Evolutionary conservation across 148 eudicot species (phyloP), one percentile per base, ranked within the genome.

Genomic region (Rhododendron molle): DNA sequence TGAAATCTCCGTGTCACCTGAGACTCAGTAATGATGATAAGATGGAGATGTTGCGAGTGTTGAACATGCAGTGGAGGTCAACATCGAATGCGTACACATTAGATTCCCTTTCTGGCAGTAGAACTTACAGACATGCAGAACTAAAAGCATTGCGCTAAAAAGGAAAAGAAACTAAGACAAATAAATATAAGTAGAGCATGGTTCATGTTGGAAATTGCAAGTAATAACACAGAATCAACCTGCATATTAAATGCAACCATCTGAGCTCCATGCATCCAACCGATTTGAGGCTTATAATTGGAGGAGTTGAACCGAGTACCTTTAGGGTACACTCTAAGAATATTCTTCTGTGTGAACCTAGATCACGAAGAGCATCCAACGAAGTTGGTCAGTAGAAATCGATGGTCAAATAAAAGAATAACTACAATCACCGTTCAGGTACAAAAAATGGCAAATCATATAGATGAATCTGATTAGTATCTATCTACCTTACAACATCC

Each of bases 241-340:
- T 96, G 98, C 98, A 94, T 96, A 83, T 96, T 96, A 85, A 96
- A 94, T 54, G 98, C 98, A 85, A 96, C 94, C 98, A 96, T 96
- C 86, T 96, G 98, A 92, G 98, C 98, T 87, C 98, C 98, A 88
- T 94, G 96, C 91, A 92, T 87, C 98, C 98, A 96, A 30, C 98
- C 96, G 26, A 88, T 81, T 56, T 91, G 84, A 20, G 98, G 98
- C 82, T 94, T 93, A 87, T 96, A 96, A 85, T 96, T 94, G 20
- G 96, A 93, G 79, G 98, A 96, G 87, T 89, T 90, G 84, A 96
- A 86, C 83, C 98, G 90, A 49, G 96, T 92, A 82, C 93, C 91
- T 87, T 92, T 96, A 32, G 98, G 98, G 73, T 93, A 96, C 69
- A 96, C 93, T 88, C 98, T 90, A 84, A 96, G 84, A 49, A 96